Conservation (phyloP, 106 monocot species). For the Chionographis japonica region DNA sequence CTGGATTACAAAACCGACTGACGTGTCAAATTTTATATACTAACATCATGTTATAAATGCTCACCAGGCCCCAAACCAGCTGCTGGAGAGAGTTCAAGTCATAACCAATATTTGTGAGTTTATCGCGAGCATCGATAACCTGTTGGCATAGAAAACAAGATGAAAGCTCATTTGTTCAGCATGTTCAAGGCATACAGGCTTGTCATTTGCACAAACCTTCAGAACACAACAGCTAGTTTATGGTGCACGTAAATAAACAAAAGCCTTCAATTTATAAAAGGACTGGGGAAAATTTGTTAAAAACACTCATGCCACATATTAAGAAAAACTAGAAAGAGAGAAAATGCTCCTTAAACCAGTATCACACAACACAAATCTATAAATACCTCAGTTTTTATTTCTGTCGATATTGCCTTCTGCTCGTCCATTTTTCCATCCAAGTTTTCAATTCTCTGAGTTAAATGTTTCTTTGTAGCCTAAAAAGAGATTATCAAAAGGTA, state of each 20-base stretch:
- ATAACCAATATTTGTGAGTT: slow-evolving; percentile 39
- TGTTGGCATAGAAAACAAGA: background rate
- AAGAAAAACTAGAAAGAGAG: background rate
- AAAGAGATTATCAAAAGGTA: background rate
- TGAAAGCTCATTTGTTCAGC: background rate
- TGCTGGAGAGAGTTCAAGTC: slow-evolving; percentile 42
- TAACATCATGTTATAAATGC: background rate
- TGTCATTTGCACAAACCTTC: too few species aligned
- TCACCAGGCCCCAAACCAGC: slow-evolving; percentile 52
- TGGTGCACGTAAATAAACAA: too few species aligned
- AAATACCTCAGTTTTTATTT: slow-evolving; percentile 55
- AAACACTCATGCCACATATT: background rate
- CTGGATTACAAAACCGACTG: background rate
- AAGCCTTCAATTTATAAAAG: background rate
- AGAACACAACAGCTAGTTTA: too few species aligned
- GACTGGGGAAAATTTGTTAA: background rate
- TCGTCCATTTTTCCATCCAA: slow-evolving; percentile 74
- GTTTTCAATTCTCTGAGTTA: slow-evolving; percentile 59
- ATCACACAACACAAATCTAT: too few species aligned
- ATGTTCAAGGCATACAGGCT: too few species aligned
- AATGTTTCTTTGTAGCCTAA: slow-evolving; percentile 55
- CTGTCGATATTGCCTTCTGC: slow-evolving; percentile 52
- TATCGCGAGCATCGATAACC: slow-evolving; percentile 54
- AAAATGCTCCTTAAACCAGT: background rate
- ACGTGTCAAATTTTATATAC: background rate